Evolutionary conservation across 805 yeast species (phyloP), one percentile per base, ranked within the genome.

Genomic region (Wickerhamomyces chaumierensis): DNA sequence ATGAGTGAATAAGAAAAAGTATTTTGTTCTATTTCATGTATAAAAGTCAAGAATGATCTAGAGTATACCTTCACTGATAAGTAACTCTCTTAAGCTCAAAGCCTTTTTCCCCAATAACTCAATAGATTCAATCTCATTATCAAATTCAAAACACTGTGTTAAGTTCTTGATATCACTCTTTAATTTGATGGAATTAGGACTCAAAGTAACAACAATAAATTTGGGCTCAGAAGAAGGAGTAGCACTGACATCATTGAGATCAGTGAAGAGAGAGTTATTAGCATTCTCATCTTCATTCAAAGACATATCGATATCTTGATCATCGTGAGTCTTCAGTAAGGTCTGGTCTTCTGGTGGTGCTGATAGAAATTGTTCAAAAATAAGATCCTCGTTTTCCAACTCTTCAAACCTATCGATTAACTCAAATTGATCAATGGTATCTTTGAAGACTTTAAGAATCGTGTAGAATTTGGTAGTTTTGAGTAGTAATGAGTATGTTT

Each of bases 71-170:
- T 25, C 29, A 25, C 29, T 25, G 29, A 25, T 13, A 25, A 25
- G 4, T 7, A 13, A 4, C 12, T 25, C 29, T 25, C n/a, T 25
- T 11, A 25, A 14, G 4, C 7, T 5, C n/a, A 11, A 4, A 11
- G 12, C 29, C 9, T 13, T 25, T 8, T 13, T 13, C 5, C 5
- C 12, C 9, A 25, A 11, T 4, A 4, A 4, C 12, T 25, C 29
- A 25, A 25, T 25, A 9, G 29, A 25, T 25, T 25, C 29, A 8
- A 9, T 11, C n/a, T 25, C 29, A 25, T 25, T 39, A 60, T 60
- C 45, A 68, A 68, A 18, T 4, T 33, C 25, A 33, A 33, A 33
- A 18, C 13, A 15, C 12, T 8, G 15, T 6, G 18, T 18, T 15
- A 33, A 19, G 18, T 14, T 33, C 23, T 14, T 19, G 17, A 18